Conservation (phyloP, 2,329 filamentous ascomycete species). For the Sclerotinia sclerotiorum region DNA sequence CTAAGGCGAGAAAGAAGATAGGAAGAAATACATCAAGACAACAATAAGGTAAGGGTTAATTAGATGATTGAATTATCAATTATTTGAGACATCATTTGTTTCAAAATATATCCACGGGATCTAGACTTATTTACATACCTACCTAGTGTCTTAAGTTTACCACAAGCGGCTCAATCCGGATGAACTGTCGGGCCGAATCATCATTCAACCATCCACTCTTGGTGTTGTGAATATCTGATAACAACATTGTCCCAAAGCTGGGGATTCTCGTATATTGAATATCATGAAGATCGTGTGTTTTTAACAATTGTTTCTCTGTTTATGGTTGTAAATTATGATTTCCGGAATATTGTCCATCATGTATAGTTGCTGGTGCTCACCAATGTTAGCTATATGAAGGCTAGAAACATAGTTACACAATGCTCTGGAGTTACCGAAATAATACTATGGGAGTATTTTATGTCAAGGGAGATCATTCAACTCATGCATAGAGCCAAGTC, state of each 20-base stretch:
- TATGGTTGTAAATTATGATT: neutral
- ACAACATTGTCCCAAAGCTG: neutral
- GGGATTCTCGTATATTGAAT: neutral
- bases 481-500: neutral
- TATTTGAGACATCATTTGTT: neutral
- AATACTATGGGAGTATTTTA: neutral
- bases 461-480: neutral
- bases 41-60: neutral
- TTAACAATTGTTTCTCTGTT: neutral
- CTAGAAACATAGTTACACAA: neutral
- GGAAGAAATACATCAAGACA: neutral
- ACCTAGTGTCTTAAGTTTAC: too few species aligned
- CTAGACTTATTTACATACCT: neutral
- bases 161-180: neutral
- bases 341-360: neutral
- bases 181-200: slow-evolving; percentile 13
- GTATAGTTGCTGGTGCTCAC: neutral
- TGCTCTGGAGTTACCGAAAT: neutral
- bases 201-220: neutral
- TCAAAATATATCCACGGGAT: neutral
- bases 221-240: neutral
- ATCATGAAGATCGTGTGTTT: neutral
- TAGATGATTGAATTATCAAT: neutral
- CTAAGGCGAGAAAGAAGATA: neutral
- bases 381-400: neutral